Evolutionary conservation across 306 rosid species (phyloP).

Genomic region (Gynostemma pentaphyllum): DNA sequence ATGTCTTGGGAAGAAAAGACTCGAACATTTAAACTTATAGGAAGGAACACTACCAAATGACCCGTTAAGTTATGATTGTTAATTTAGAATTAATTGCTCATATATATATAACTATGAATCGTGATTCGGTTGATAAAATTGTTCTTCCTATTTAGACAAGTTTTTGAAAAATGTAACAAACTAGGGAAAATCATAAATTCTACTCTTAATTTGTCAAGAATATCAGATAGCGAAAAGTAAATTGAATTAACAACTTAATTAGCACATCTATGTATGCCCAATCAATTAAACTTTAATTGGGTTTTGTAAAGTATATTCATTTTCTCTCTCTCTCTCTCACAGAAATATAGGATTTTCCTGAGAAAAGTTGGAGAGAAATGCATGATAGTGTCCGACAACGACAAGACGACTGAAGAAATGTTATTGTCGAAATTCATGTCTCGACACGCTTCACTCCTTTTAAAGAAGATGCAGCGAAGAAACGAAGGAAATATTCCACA

Average conservation of each 20-base stretch:
- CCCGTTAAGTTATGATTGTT: no score
- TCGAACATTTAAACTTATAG: no score
- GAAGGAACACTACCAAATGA: no score
- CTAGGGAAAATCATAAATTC: background rate
- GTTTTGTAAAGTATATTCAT: no score
- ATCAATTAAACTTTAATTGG: no score
- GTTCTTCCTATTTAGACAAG: background rate
- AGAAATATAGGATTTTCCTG: slow-evolving; percentile 9
- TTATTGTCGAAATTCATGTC: slow-evolving; percentile 3
- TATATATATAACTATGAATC: no score
- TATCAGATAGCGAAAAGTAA: background rate
- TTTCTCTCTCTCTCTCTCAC: background rate
- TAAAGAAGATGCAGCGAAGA: background rate
- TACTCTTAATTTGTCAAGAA: background rate
- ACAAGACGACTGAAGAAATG: slow-evolving; percentile 1
- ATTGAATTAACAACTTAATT: background rate
- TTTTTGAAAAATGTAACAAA: background rate
- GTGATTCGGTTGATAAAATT: no score
- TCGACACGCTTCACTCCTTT: background rate
- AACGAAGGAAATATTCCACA: no score
- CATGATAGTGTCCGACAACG: background rate
- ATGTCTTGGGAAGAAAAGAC: no score
- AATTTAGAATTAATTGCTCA: no score
- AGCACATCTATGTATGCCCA: background rate
- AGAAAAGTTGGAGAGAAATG: slow-evolving; percentile 11